Evolutionary conservation across 768 basidiomycete species (phyloP).

Genomic region (Pleurotus sapidus): DNA sequence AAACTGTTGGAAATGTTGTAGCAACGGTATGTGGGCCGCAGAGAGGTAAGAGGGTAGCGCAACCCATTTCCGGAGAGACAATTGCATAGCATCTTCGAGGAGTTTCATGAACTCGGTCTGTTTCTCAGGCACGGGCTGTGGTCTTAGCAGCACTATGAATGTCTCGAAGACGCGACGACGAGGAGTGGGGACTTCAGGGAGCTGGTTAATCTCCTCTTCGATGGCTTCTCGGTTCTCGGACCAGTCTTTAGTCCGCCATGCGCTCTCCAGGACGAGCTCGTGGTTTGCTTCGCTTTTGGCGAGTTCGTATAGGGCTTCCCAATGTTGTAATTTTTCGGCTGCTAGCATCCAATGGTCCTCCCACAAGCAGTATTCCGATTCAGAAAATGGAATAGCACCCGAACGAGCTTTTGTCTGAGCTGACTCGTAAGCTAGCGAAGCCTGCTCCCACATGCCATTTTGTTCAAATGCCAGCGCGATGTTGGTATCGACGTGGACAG

Average conservation of each 20-base stretch:
- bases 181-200: conserved; percentile 88
- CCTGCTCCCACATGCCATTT: conserved; percentile 96
- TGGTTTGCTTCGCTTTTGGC: conserved; percentile 87
- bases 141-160: conserved; percentile 84
- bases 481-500: conserved; percentile 88
- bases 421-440: conserved; percentile 81
- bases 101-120: conserved; percentile 85
- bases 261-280: conserved; percentile 90
- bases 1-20: conserved; percentile 99
- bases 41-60: conserved; percentile 84
- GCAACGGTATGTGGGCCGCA: conserved; percentile 87
- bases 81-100: conserved; percentile 94
- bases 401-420: conserved; percentile 85
- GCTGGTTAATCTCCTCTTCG: conserved; percentile 75
- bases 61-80: conserved; percentile 95
- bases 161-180: conserved; percentile 98
- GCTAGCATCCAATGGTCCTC: conserved; percentile 99
- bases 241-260: conserved; percentile 96
- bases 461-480: conserved; percentile 88
- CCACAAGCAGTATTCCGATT: conserved; percentile 96
- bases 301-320: conserved; percentile 93
- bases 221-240: conserved; percentile 71
- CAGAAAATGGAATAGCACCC: conserved; percentile 85
- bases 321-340: conserved; percentile 95
- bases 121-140: conserved; percentile 78